Percentiles rank a stretch among this genome's conserved stretches.
Evolutionary conservation across 176 grass and related monocot species (phyloP).

Genomic region (Oryza meyeriana): DNA sequence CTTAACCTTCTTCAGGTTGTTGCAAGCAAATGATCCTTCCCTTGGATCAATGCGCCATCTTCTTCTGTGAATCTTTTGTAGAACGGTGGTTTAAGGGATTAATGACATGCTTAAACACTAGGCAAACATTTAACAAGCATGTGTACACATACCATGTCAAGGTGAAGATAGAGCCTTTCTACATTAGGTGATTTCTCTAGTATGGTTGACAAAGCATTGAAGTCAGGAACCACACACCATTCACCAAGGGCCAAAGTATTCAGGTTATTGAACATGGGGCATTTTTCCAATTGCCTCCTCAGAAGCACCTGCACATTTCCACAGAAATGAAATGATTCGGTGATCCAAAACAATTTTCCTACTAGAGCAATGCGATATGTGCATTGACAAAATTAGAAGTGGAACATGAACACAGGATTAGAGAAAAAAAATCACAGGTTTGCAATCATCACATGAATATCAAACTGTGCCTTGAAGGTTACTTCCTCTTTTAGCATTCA

Average conservation of each 20-base stretch:
- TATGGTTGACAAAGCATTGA: conserved; percentile 26
- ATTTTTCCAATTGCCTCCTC: background rate
- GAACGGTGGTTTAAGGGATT: conserved; percentile 3
- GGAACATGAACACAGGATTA: no score
- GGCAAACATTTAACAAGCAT: background rate
- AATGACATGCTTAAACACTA: background rate
- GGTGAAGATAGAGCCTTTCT: conserved; percentile 33
- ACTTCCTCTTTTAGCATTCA: no score
- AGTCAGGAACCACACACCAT: conserved; percentile 26
- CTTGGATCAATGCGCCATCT: background rate
- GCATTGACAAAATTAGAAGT: no score
- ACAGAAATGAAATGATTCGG: no score
- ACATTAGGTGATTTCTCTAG: conserved; percentile 26
- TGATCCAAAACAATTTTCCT: no score
- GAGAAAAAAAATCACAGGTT: no score
- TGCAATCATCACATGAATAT: no score
- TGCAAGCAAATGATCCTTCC: conserved; percentile 20
- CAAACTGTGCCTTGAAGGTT: no score
- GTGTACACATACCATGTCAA: conserved; percentile 18
- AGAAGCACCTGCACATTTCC: conserved; percentile 27
- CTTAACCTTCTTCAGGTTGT: conserved; percentile 13
- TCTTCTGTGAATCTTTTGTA: background rate
- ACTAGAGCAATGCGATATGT: no score
- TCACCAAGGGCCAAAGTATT: conserved; percentile 38
- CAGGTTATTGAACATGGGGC: conserved; percentile 28